Evolutionary conservation across 176 grass and related monocot species (phyloP), one percentile per base, ranked within the genome.

Genomic region (Poa pratensis): DNA sequence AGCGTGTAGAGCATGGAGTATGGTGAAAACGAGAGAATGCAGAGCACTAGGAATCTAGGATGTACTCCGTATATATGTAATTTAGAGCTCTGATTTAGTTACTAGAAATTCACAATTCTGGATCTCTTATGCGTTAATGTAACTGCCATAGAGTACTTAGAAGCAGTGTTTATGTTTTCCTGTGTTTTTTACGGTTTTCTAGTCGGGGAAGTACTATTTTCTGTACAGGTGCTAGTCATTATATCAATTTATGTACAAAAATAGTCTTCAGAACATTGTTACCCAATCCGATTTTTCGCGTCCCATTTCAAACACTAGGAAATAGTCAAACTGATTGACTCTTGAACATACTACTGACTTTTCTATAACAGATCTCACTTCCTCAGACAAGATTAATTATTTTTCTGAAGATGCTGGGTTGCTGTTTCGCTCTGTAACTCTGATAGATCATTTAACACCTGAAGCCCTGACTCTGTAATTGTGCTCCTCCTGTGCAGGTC

Each of bases 401-500:
- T 83, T 24, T 32, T 64, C 28, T 61, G 11, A 17, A 54, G 26
- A 54, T 77, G 16, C 53, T 40, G 10, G 11, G 55, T 55, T 19
- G 9, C 40, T 61, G 10, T 20, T 63, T 59, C 4, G 0, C 32
- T 32, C 71, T 15, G 24, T 28, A 15, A 15, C 32, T 32, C 71
- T 15, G 24, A 15, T 27, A 15, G 13, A 27, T 26, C 58, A 6
- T 73, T 43, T 43, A 43, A 50, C 3, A 1, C 14, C 1, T 27
- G 0, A 9, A 17, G 28, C 0, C 45, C 34, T 79, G 66, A 80
- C 34, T 20, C 1, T 24, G 7, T 0, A 19, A 6, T 42, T 14
- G 13, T 80, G 76, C n/a, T 83, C 26, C 80, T 4, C 89, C 34
- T 85, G 3, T 87, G 28, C 86, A 94, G 94, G 76, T 94, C 7